These are phyloP conservation scores for Graphiopsis chlorocephala DNA, from an alignment of 2,329 filamentous ascomycete species.

Conservation along the genomic window DNA sequence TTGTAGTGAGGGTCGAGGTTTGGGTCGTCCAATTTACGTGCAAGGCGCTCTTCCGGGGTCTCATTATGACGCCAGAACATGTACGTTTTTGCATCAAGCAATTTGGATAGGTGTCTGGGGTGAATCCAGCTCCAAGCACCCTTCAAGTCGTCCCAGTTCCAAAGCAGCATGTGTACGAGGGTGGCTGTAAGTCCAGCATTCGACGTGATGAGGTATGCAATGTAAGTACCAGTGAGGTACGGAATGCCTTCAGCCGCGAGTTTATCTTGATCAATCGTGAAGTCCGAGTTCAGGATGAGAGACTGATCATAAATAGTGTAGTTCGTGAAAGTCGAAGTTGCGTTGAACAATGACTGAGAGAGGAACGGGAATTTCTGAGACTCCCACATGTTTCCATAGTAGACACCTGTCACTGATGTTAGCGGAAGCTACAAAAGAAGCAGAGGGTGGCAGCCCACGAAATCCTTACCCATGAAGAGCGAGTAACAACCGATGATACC, in stretches of 20 bases:
- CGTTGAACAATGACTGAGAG: conserved; percentile 42
- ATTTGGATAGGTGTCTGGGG: conserved; percentile 24
- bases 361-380: conserved; percentile 45
- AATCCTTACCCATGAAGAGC: conserved; percentile 19
- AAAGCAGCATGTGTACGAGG: conserved; percentile 42
- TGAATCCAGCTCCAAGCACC: conserved; percentile 33
- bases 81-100: conserved; percentile 22
- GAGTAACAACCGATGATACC: conserved; percentile 23
- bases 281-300: conserved; percentile 40
- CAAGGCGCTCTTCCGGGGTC: conserved; percentile 23
- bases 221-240: conserved; percentile 38
- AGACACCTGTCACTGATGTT: conserved; percentile 35
- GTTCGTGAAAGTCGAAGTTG: conserved; percentile 37
- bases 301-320: conserved; percentile 45
- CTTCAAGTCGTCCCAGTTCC: conserved; percentile 38
- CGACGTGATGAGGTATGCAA: conserved; percentile 43
- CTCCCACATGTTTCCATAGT: conserved; percentile 45
- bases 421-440: neutral
- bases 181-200: conserved; percentile 50
- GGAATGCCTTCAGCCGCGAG: conserved; percentile 42
- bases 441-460: neutral
- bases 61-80: conserved; percentile 30
- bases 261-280: conserved; percentile 38
- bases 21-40: conserved; percentile 26
- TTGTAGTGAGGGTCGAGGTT: conserved; percentile 34